phyloP scores from a whole-genome alignment of 2,329 filamentous ascomycete species.

The Neocatenulostroma microsporum region DNA sequence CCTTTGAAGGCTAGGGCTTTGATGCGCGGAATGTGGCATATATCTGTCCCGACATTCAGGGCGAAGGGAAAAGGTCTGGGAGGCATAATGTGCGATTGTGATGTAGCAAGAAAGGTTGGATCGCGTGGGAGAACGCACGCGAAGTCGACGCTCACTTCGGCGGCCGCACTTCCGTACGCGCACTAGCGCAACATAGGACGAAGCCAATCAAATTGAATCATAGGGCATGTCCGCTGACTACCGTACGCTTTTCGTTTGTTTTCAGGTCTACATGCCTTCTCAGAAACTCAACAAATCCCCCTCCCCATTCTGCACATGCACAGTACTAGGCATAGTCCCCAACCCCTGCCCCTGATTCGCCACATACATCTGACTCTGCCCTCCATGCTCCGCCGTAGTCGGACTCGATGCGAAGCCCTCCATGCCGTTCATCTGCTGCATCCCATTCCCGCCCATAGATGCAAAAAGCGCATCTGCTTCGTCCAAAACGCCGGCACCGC shows the following conservation, averaged over 20 bases:
- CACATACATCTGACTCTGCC: constrained; percentile 49
- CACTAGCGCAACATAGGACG: too few relatives aligned
- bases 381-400: constrained; percentile 15
- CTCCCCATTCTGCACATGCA: constrained; percentile 49
- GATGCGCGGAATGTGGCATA: constrained; percentile 64
- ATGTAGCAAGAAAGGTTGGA: too few relatives aligned
- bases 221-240: too few relatives aligned
- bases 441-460: constrained; percentile 61
- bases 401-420: constrained; percentile 44
- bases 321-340: constrained; percentile 62
- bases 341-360: constrained; percentile 77
- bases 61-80: constrained; percentile 54
- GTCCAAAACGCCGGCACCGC: constrained; percentile 47
- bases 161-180: too few relatives aligned
- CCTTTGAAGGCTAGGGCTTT: constrained; percentile 44
- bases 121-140: too few relatives aligned
- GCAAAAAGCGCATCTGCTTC: constrained; percentile 89
- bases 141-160: too few relatives aligned
- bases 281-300: constrained; percentile 30
- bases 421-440: constrained; percentile 49
- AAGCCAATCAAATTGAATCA: too few relatives aligned
- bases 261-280: too few relatives aligned
- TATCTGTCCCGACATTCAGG: constrained; percentile 67
- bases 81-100: too few relatives aligned
- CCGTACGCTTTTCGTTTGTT: too few relatives aligned